These are phyloP conservation scores for Naganishia randhawae DNA, from an alignment of 768 basidiomycete species.

Conservation along the genomic window DNA sequence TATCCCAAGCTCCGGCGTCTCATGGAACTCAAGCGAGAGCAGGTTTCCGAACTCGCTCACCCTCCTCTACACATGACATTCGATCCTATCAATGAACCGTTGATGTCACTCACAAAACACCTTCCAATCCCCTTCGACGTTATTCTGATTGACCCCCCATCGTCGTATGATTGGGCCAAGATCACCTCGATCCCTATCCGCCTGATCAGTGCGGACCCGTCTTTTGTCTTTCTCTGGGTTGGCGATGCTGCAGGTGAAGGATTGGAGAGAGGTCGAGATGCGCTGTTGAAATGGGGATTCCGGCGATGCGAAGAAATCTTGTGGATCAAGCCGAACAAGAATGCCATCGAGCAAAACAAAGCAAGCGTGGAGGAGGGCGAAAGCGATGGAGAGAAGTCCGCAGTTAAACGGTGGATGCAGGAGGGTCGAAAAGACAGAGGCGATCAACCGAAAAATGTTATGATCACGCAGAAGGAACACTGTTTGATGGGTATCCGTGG, in stretches of 20 bases:
- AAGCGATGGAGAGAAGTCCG: not conserved
- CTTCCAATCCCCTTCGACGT: constrained; percentile 74
- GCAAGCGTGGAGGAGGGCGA: not conserved
- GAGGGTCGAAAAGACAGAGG: constrained; percentile 24
- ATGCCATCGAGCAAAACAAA: constrained; percentile 58
- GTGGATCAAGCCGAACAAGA: constrained; percentile 89
- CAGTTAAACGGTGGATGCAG: constrained; percentile 5
- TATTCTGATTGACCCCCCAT: constrained; percentile 82
- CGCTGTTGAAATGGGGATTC: constrained; percentile 83
- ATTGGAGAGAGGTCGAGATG: constrained; percentile 82
- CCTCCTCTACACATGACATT: constrained; percentile 69
- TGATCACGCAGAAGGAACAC: constrained; percentile 87
- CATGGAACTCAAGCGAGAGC: constrained; percentile 72
- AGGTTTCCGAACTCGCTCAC: constrained; percentile 66
- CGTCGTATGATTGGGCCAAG: constrained; percentile 67
- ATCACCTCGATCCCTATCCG: constrained; percentile 78
- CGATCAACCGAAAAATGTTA: constrained; percentile 67
- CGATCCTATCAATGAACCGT: constrained; percentile 16
- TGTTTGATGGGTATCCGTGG: constrained; percentile 96
- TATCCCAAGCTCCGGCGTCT: constrained; percentile 91
- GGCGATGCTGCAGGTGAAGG: constrained; percentile 86
- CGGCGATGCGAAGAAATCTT: constrained; percentile 94
- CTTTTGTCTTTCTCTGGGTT: constrained; percentile 94
- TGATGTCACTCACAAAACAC: constrained; percentile 52
- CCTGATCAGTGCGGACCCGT: constrained; percentile 78